Conservation (phyloP, 2,329 filamentous ascomycete species). For the Colletotrichum agaves region DNA sequence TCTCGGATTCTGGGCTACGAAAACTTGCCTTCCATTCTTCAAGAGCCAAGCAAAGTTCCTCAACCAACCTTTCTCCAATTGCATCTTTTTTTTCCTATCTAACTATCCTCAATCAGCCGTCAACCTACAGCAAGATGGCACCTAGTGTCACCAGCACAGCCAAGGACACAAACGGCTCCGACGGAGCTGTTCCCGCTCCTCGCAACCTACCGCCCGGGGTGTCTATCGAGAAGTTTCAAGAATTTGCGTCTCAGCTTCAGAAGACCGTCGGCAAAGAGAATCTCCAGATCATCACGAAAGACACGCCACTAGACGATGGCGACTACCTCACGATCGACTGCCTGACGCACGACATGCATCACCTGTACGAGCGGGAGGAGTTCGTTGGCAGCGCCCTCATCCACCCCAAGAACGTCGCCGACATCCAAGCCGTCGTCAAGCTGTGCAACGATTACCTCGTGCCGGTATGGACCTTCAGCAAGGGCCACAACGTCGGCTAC, state of each 20-base stretch:
- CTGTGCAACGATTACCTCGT: slow-evolving; percentile 57
- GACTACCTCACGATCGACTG: slow-evolving; percentile 30
- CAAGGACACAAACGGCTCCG: neutral
- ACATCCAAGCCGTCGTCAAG: slow-evolving; percentile 58
- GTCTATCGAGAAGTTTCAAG: slow-evolving; percentile 16
- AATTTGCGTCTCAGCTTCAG: slow-evolving; percentile 13
- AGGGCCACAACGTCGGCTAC: slow-evolving; percentile 63
- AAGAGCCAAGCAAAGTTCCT: too few species aligned
- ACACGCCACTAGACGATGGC: slow-evolving; percentile 19
- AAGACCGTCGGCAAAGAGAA: slow-evolving; percentile 23
- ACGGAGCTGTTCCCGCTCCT: slow-evolving; percentile 5
- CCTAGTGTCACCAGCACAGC: slow-evolving; percentile 8
- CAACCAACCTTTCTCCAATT: too few species aligned
- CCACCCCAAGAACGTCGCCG: slow-evolving; percentile 45
- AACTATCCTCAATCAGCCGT: neutral
- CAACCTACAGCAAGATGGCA: slow-evolving; percentile 7
- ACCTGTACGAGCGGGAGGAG: slow-evolving; percentile 54
- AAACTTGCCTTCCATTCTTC: too few species aligned
- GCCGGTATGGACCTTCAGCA: slow-evolving; percentile 60
- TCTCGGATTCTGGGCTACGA: neutral
- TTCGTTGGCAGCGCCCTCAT: slow-evolving; percentile 55
- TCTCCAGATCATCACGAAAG: slow-evolving; percentile 26
- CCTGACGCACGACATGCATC: slow-evolving; percentile 47
- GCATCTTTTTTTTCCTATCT: too few species aligned
- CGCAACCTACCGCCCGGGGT: slow-evolving; percentile 15